Evolutionary conservation across 306 rosid species (phyloP), one percentile per base, ranked within the genome.

Genomic region (Boehmeria nivea): DNA sequence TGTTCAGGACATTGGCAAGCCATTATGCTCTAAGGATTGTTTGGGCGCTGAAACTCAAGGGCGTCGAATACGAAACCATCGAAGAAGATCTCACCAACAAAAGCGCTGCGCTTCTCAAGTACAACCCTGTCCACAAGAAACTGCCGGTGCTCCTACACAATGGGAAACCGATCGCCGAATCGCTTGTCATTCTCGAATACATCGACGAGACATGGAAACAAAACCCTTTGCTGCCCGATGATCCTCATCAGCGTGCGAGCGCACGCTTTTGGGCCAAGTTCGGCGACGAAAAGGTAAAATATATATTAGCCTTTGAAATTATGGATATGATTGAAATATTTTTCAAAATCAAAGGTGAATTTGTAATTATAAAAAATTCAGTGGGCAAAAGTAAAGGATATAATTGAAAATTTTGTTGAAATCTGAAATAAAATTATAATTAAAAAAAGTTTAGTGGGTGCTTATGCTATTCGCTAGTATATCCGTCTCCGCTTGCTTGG

Each of bases 41-140:
- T 2, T 72, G 74, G 81, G 81, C 78, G 1, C 57, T 76, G 47
- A 23, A 76, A 19, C 16, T 63, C 19, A 76, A 76, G 49, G 81
- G 71, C 7, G 12, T 76, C 16, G 47, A 33, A 17, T 71, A 46
- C 39, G 74, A 67, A 0, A 15, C 51, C 38, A 56, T 76, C 31
- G 43, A n/a, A 0, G 78, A 76, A 67, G 81, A 76, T 63, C 61
- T 76, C 15, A 21, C 63, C 3, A 54, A 59, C 71, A 67, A 76
- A 60, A 76, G 81, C 64, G 8, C 67, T 20, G 16, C 61, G 27
- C 78, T 76, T 63, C 51, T 76, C 12, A 44, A 62, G 40, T 59
- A 52, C 24, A 76, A 72, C 50, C 78, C 72, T 0, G 23, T 67
- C 37, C 60, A 54, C 42, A 31, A 33, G 43, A 54, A 54, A 31